phyloP scores from a whole-genome alignment of 768 basidiomycete species.

The Galerina marginata region DNA sequence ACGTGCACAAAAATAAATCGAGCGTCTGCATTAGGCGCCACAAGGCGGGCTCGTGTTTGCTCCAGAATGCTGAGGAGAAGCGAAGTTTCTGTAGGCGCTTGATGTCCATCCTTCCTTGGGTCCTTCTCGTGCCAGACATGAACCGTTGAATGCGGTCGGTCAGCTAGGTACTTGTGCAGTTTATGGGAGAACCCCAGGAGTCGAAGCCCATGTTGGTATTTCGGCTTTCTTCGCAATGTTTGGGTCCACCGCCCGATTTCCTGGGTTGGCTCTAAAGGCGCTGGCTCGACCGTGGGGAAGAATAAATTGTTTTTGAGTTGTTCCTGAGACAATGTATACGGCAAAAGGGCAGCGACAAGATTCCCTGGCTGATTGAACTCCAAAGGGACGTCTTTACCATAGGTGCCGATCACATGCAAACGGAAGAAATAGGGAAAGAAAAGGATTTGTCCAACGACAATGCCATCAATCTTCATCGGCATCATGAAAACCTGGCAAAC shows the following conservation, averaged over 20 bases:
- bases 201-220: conserved; percentile 46
- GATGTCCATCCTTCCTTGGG: conserved; percentile 11
- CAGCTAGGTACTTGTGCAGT: conserved; percentile 49
- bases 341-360: conserved; percentile 52
- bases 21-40: conserved; percentile 42
- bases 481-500: conserved; percentile 51
- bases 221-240: conserved; percentile 17
- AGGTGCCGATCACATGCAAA: conserved; percentile 10
- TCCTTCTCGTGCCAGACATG: conserved; percentile 41
- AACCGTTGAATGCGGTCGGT: conserved; percentile 43
- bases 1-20: conserved; percentile 72
- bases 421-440: conserved; percentile 47
- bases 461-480: conserved; percentile 51
- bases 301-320: conserved; percentile 31
- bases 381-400: conserved; percentile 32
- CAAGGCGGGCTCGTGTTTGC: conserved; percentile 45
- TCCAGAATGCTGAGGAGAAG: conserved; percentile 50
- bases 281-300: not conserved
- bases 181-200: conserved; percentile 52
- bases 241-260: not conserved
- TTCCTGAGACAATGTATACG: conserved; percentile 45
- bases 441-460: conserved; percentile 57
- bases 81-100: conserved; percentile 37
- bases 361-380: conserved; percentile 46
- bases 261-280: not conserved